Evolutionary conservation across 2,329 filamentous ascomycete genomes (phyloP).

Genomic region (Calonectria multiphialidica): DNA sequence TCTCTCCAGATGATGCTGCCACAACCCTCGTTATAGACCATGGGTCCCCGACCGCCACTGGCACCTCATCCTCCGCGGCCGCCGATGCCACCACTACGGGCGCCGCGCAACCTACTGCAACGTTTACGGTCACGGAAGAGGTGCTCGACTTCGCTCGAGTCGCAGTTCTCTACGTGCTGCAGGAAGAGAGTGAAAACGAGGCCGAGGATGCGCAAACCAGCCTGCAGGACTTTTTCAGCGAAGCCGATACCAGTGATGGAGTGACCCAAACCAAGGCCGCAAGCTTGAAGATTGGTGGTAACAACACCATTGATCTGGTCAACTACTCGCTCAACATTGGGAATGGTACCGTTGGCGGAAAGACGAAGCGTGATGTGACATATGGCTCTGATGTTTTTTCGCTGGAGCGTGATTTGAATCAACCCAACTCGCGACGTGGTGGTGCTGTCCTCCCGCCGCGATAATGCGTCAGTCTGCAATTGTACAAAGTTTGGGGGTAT

Average conservation of each 20-base stretch:
- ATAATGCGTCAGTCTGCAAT: constrained; percentile 6
- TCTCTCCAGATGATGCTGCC: constrained; percentile 31
- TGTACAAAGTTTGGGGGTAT: constrained; percentile 40
- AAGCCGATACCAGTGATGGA: constrained; percentile 45
- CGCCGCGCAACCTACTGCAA: constrained; percentile 22
- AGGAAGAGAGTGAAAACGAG: constrained; percentile 62
- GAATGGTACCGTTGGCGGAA: constrained; percentile 44
- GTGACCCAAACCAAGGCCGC: constrained; percentile 53
- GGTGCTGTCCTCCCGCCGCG: constrained; percentile 11
- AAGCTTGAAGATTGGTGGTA: constrained; percentile 56
- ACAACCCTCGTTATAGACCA: constrained; percentile 38
- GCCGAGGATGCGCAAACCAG: constrained; percentile 66
- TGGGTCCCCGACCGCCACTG: constrained; percentile 32
- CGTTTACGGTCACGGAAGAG: constrained; percentile 66
- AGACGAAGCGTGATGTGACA: constrained; percentile 34
- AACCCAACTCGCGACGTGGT: constrained; percentile 22
- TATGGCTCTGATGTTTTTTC: constrained; percentile 1
- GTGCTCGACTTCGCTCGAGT: constrained; percentile 74
- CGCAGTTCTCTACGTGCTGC: constrained; percentile 71
- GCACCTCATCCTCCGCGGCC: constrained; percentile 19
- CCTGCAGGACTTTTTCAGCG: constrained; percentile 68
- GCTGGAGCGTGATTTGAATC: background rate
- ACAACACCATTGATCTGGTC: constrained; percentile 64
- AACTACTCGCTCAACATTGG: constrained; percentile 57
- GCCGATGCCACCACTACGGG: constrained; percentile 27